A percentile compares a stretch with the other conserved stretches of the same genome.
Evolutionary conservation across 352 stramenopile genomes (phyloP).

Genomic region (Thalassiosira exigua): DNA sequence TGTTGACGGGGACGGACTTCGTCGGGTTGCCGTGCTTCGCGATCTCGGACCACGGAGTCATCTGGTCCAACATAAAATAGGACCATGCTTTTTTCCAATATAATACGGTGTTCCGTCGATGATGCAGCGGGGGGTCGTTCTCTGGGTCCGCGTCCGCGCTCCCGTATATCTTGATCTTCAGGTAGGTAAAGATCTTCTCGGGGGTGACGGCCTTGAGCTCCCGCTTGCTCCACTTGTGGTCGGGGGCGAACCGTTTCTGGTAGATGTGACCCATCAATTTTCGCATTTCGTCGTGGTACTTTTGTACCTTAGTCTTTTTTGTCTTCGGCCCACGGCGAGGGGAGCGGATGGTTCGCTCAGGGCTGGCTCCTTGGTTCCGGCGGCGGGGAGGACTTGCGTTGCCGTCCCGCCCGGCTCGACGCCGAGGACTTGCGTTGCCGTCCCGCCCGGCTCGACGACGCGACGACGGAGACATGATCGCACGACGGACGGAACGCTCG

Average conservation of each 20-base stretch:
- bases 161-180: background rate
- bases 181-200: background rate
- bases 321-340: no score
- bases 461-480: no score
- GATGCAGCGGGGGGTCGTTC: constrained; percentile 7
- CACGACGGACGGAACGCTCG: no score
- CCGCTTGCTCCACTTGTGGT: background rate
- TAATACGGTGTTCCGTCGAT: constrained; percentile 11
- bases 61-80: constrained; percentile 13
- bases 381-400: no score
- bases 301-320: background rate
- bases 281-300: background rate
- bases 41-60: constrained; percentile 16
- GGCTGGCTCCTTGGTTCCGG: no score
- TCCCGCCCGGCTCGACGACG: no score
- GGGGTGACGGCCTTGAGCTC: background rate
- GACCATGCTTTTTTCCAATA: constrained; percentile 41
- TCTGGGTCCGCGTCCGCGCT: background rate
- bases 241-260: background rate
- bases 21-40: constrained; percentile 29
- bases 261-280: background rate
- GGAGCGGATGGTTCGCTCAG: background rate
- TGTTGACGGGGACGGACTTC: background rate
- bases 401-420: no score
- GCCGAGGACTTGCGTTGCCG: no score